Percentiles rank a stretch among this genome's conserved stretches.
Evolutionary conservation across 495 filamentous ascomycete genomes (phyloP).

Genomic region (Pyrenula aspistea): DNA sequence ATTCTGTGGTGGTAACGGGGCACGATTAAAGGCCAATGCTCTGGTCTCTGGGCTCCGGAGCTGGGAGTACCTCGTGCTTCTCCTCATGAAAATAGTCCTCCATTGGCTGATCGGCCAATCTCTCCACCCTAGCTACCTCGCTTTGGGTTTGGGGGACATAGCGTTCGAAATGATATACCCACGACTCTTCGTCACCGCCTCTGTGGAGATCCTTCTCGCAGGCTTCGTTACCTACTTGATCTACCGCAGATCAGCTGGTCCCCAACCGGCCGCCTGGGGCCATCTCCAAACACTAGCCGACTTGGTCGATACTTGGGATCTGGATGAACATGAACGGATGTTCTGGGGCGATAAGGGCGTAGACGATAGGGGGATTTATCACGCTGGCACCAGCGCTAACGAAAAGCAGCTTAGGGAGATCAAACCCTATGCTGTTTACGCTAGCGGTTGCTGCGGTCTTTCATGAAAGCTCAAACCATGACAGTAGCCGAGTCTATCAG

Average conservation of each 20-base stretch:
- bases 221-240: conserved; percentile 24
- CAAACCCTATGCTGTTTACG: neutral
- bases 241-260: conserved; percentile 19
- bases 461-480: neutral
- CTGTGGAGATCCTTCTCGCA: conserved; percentile 17
- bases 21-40: conserved; percentile 19
- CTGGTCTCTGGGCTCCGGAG: conserved; percentile 21
- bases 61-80: conserved; percentile 30
- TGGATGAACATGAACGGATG: conserved; percentile 15
- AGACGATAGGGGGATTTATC: conserved; percentile 4
- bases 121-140: conserved; percentile 3
- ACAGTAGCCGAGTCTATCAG: too few relatives aligned
- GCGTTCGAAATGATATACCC: conserved; percentile 22
- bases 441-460: neutral
- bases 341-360: conserved; percentile 30
- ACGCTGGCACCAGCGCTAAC: conserved; percentile 9
- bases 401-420: conserved; percentile 2
- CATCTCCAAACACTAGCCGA: conserved; percentile 32
- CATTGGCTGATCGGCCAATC: conserved; percentile 35
- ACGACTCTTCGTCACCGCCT: conserved; percentile 23
- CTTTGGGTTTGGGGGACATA: conserved; percentile 2
- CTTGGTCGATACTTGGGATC: conserved; percentile 31
- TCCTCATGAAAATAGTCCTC: conserved; percentile 25
- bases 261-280: conserved; percentile 28
- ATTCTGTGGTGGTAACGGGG: conserved; percentile 10